A percentile compares a stretch with the other conserved stretches of the same genome.
Conservation (phyloP, 805 yeast genomes). For the Yarrowia sp. region DNA sequence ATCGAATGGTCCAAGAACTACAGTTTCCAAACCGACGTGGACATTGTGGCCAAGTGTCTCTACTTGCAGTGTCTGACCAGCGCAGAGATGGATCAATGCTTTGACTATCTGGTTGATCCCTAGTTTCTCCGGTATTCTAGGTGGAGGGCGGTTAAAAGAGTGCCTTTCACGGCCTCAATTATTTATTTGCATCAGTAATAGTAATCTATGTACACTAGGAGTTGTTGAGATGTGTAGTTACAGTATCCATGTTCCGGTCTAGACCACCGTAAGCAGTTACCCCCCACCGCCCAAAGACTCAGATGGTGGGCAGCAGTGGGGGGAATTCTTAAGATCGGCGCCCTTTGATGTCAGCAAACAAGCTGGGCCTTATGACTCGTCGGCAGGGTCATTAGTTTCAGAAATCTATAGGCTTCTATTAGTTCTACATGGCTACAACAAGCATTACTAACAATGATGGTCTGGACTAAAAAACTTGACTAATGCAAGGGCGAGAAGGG, state of each 20-base stretch:
- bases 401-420: no score
- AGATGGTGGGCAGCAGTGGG: no score
- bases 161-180: background rate
- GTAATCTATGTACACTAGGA: background rate
- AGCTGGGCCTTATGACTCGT: no score
- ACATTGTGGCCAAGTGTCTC: slow-evolving; percentile 75
- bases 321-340: no score
- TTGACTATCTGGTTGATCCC: slow-evolving; percentile 22
- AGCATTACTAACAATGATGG: background rate
- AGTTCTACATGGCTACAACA: background rate
- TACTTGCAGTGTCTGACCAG: slow-evolving; percentile 51
- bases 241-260: background rate
- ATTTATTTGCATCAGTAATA: slow-evolving; percentile 22
- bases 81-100: slow-evolving; percentile 34
- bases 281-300: background rate
- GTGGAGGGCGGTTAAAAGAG: slow-evolving; percentile 4
- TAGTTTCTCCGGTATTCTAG: background rate
- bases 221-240: background rate
- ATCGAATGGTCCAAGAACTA: slow-evolving; percentile 83
- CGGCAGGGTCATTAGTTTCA: no score
- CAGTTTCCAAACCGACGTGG: slow-evolving; percentile 52
- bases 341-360: no score
- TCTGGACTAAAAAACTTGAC: background rate
- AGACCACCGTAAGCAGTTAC: background rate
- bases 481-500: no score